Evolutionary conservation across 2,329 filamentous ascomycete genomes (phyloP).

Genomic region (Pseudocercospora musae): DNA sequence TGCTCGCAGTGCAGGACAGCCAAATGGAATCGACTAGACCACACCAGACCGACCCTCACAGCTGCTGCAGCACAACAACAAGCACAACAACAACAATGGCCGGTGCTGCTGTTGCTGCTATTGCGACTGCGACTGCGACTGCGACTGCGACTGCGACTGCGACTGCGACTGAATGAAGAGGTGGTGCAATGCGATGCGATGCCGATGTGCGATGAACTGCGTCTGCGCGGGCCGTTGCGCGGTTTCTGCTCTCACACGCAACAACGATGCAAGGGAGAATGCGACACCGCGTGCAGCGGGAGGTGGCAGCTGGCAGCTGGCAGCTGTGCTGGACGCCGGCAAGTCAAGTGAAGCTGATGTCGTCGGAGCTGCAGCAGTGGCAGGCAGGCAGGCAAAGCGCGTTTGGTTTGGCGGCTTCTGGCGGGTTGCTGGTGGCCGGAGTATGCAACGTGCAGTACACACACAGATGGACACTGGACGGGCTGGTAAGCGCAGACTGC

Average conservation of each 20-base stretch:
- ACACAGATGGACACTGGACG: neutral
- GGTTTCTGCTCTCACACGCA: conserved; percentile 9
- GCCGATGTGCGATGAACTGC: conserved; percentile 6
- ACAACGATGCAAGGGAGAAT: conserved; percentile 13
- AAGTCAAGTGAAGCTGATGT: neutral
- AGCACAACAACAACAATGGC: neutral
- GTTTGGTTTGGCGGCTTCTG: neutral
- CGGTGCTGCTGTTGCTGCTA: neutral
- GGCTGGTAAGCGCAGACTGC: conserved; percentile 11
- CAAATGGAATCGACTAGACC: neutral
- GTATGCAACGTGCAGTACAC: neutral
- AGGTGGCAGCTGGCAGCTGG: neutral
- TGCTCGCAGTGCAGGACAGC: neutral
- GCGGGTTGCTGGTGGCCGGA: neutral
- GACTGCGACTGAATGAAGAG: too few species aligned
- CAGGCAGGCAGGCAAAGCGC: neutral
- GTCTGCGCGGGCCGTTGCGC: conserved; percentile 19
- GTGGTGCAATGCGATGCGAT: conserved; percentile 1
- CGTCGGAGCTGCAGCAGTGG: neutral
- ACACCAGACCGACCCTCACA: neutral
- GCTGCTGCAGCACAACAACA: too few species aligned
- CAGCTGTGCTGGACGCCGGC: too few species aligned
- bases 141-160: too few species aligned
- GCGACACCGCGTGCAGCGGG: conserved; percentile 23
- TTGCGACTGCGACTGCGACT: too few species aligned